Base-by-base conservation (phyloP, 2,329 filamentous ascomycete species). In the Chaetothyriales sp. region DNA sequence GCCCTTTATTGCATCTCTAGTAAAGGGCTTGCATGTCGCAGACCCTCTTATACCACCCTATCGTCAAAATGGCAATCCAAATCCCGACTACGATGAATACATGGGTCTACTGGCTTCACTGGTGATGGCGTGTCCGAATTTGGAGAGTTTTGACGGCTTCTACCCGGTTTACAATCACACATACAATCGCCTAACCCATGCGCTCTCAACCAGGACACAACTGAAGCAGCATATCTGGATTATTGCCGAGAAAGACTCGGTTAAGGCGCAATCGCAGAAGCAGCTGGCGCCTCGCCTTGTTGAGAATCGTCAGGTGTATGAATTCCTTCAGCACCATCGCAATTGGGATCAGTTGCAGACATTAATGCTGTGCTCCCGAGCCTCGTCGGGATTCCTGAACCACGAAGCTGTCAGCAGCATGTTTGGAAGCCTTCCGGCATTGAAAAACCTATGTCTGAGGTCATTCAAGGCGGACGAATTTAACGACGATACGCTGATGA, bases 141-240 rank as follows among this genome's bases (percentile, higher is more conserved):
- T 81, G 19, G 76, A 81, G 62, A 69, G 70, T 22, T 63, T 81
- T 7, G 61, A 72, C 28, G 78, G 77, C 5, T 73, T 79, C 51
- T 69, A 72, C 46, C 65, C 75, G n/a, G 69, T 73, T 2, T 77
- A 75, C 57, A 68, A 70, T 43, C 74, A 77, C 53, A 67, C 73
- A 37, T 78, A 76, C 54, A 74, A 79, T 59, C 72, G 76, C 19
- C 62, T 78, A 18, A 77, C 71, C 9, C 70, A 80, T 60, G 76
- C 77, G 1, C 61, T 81, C 18, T 77, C 77, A 0, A 77, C 74
- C 5, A 67, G 77, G 44, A 67, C 69, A 49, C 72, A 73, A 49
- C 62, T 82, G 37, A 77, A 71, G 58, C 73, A 78, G 58, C 73
- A 78, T 49, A 69, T 72, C 1, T 81, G 78, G 78, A 64, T 78